Base-by-base conservation (phyloP, 768 basidiomycete species). In the Collybia mongolica region DNA sequence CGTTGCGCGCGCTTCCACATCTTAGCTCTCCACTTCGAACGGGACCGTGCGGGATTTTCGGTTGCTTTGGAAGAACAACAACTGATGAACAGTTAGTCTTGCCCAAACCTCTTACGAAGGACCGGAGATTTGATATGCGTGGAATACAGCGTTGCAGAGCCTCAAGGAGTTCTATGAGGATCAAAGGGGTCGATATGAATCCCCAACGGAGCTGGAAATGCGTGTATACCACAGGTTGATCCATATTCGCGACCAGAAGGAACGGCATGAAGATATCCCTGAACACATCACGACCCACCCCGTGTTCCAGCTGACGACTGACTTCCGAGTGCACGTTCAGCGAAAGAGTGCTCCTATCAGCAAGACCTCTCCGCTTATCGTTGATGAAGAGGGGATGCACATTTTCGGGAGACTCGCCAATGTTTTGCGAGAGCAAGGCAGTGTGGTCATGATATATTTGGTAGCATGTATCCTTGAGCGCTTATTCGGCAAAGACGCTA, bases 1-100 rank as follows among this genome's bases (percentile, higher is more conserved):
- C 84, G 96, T 46, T 96, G 95, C 63, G 95, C 89, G 37, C 82
- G 96, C 32, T 98, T 90, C 60, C 96, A 98, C 65, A 90, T 98
- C 47, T 72, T 98, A 1, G 86, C 87, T 0, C 65, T 96, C 20
- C 90, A 93, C 54, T 62, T 76, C 40, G 66, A 84, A 64, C 80
- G 85, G 20, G 81, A 86, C 56, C 72, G 66, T 32, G 24, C 68
- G 1, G 74, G 73, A 2, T 88, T 91, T 63, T 81, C 83, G 24
- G 65, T 85, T 57, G 71, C 79, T 14, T 63, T 93, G 66, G 93
- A 96, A 64, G 84, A 92, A 50, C 91, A 95, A 62, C 91, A 94
- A 57, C 75, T 95, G 35, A 90, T 91, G 82, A 92, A 95, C 63
- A 87, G 93, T 97, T 57, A 55, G 90, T 74, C 1, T 2, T 32